phyloP scores from a whole-genome alignment of 495 filamentous ascomycete genomes.

The Xylaria flabelliformis region DNA sequence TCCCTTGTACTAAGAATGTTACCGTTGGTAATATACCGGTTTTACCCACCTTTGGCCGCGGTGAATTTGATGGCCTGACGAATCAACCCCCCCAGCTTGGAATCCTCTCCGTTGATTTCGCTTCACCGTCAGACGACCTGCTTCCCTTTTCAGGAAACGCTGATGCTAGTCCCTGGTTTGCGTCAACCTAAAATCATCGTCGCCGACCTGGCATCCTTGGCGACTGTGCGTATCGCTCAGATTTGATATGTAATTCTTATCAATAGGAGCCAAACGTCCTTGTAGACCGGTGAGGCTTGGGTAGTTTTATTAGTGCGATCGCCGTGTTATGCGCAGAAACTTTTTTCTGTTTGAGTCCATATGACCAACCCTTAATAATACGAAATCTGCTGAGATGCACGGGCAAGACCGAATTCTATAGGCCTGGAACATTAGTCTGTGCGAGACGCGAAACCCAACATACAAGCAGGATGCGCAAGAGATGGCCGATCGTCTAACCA shows the following conservation, averaged over 20 bases:
- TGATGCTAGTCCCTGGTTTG: not conserved
- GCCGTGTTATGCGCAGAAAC: not conserved
- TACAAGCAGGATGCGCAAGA: not conserved
- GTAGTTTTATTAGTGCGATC: not conserved
- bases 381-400: not conserved
- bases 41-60: slow-evolving; percentile 12
- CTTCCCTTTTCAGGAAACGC: slow-evolving; percentile 9
- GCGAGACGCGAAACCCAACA: slow-evolving; percentile 13
- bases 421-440: not conserved
- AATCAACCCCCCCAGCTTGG: slow-evolving; percentile 1
- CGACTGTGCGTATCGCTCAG: not conserved
- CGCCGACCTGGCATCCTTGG: not conserved
- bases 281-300: not conserved
- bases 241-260: not conserved
- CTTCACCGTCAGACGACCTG: slow-evolving; percentile 3
- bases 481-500: not conserved
- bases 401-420: not conserved
- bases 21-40: not conserved
- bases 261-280: not conserved
- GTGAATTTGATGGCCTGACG: not conserved
- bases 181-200: slow-evolving; percentile 11
- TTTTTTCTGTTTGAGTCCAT: slow-evolving; percentile 1
- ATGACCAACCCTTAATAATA: not conserved
- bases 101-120: not conserved
- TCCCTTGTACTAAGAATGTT: not conserved